Base-by-base conservation (phyloP, 176 grass and related monocot genomes). In the Oryza punctata region DNA sequence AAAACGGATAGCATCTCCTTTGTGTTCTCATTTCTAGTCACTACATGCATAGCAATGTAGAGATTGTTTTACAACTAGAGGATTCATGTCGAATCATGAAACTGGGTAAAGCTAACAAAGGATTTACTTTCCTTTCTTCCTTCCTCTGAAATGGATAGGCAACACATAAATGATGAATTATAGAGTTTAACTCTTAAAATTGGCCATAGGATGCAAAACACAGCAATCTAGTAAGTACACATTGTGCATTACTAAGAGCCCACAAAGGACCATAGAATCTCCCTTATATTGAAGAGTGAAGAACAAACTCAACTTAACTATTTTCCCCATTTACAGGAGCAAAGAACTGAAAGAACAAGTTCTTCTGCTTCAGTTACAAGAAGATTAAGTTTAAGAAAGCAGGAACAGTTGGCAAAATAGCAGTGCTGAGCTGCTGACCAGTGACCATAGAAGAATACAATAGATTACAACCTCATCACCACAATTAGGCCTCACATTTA, bases 91-190 rank as follows among this genome's bases (percentile, higher is more conserved):
- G 64, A 69, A 79, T 16, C 28, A 64, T 40, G 12, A 61, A 84
- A 45, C 25, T 67, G 23, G 25, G 59, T 67, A n/a, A 25, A 61
- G 46, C 10, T 67, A 49, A 63, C 24, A 43, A 82, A 12, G 25
- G 63, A 79, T 57, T 61, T 83, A 41, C 28, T 63, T 30, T n/a
- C 35, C 69, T 44, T 52, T n/a, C 78, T 52, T 38, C 41, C 60
- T 67, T 12, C 27, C 44, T 52, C 72, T 43, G 45, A 65, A 81
- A 70, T 15, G 23, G 50, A 69, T 70, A 76, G 41, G 49, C 16
- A 28, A 65, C 24, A 63, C 54, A 45, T 2, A 44, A 25, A 73
- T 64, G 41, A 45, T 47, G 60, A 4, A 83, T 12, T 23, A 27
- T 43, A 82, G 59, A 70, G 44, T 60, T 78, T 72, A 35, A 76